These are phyloP conservation scores for Thraustochytrium sp. DNA, from an alignment of 352 stramenopile species.

Conservation along the genomic window DNA sequence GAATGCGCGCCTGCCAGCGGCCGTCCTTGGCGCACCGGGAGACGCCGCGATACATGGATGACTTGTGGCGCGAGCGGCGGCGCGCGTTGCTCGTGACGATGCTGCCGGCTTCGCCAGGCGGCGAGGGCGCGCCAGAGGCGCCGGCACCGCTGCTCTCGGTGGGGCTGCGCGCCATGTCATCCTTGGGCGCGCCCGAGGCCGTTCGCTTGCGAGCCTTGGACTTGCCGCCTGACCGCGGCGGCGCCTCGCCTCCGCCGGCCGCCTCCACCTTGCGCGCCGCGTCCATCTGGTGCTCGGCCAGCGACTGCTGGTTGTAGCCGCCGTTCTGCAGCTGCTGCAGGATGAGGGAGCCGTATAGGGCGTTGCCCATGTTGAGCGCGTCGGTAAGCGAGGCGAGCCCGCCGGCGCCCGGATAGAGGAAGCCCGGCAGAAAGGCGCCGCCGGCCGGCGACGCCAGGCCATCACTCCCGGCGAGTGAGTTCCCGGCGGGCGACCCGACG, in stretches of 20 bases:
- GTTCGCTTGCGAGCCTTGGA: not conserved
- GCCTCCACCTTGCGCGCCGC: not conserved
- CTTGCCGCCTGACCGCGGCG: not conserved
- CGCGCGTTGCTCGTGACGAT: conserved; percentile 3
- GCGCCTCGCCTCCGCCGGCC: not conserved
- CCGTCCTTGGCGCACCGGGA: conserved; percentile 36
- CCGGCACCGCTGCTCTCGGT: not conserved
- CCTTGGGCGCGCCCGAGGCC: not conserved
- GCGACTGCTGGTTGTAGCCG: not conserved
- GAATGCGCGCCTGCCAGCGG: conserved; percentile 41
- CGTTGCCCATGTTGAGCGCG: not conserved
- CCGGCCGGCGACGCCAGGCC: too few relatives aligned
- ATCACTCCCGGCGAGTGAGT: too few relatives aligned
- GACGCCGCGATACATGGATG: conserved; percentile 20
- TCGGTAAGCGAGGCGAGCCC: not conserved
- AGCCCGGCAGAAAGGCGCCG: too few relatives aligned
- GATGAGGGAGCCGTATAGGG: not conserved
- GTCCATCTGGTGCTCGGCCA: not conserved
- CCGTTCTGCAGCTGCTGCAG: not conserved
- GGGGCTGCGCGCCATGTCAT: not conserved
- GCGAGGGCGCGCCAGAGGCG: not conserved
- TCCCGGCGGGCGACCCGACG: too few relatives aligned
- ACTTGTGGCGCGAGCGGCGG: not conserved
- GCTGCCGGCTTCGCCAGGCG: not conserved
- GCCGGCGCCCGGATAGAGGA: too few relatives aligned